A percentile compares a stretch with the other conserved stretches of the same genome.
Evolutionary conservation across 2,329 filamentous ascomycete species (phyloP).

Genomic region (Colletotrichum aenigma): DNA sequence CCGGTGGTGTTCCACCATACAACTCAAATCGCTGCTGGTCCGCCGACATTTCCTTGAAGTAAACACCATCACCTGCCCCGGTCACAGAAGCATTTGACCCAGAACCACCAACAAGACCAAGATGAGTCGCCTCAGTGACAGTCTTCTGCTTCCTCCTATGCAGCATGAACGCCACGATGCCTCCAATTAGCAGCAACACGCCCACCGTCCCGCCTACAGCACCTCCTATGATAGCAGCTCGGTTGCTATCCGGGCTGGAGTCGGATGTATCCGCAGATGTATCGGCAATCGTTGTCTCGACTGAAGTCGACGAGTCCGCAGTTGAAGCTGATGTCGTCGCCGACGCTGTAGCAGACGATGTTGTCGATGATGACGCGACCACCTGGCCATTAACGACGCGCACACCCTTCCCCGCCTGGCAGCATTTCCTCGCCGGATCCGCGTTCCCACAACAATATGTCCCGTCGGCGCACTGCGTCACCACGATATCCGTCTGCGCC

Average conservation of each 20-base stretch:
- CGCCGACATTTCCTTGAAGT: neutral
- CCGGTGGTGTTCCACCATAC: neutral
- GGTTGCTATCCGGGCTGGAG: neutral
- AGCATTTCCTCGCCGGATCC: neutral
- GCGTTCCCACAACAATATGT: neutral
- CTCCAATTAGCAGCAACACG: neutral
- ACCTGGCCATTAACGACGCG: neutral
- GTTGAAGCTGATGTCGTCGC: neutral
- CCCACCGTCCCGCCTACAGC: neutral
- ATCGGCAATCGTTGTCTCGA: neutral
- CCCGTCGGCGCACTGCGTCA: neutral
- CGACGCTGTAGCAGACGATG: neutral
- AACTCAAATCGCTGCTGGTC: neutral
- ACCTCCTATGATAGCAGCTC: neutral
- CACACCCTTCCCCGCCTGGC: neutral
- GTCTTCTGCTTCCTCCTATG: neutral
- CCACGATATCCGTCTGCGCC: neutral
- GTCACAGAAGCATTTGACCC: neutral
- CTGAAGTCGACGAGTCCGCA: neutral
- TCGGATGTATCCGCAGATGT: fast-evolving
- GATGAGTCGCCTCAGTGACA: neutral
- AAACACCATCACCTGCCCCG: neutral
- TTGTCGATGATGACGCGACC: neutral
- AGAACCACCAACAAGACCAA: neutral
- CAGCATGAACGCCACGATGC: neutral